Base-by-base conservation (phyloP, 352 stramenopile species). In the Globisporangium takayamanum region DNA sequence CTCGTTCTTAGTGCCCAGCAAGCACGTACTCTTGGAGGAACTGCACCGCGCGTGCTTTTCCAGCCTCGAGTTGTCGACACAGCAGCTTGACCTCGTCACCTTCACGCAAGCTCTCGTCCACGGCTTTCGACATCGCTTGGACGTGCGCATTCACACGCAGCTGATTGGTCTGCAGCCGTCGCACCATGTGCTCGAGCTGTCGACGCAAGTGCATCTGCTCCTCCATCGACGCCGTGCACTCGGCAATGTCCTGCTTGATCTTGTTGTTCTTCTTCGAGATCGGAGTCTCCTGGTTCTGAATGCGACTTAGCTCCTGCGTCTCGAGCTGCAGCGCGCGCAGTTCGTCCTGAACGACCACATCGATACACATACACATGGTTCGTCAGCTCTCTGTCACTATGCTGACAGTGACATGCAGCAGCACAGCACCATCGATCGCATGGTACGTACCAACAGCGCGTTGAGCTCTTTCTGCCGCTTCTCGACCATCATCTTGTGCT, bases 181-280 rank as follows among this genome's bases (percentile, higher is more conserved):
- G 75, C 48, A 89, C 75, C 84, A 94, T 92, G 73, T 92, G 84
- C 63, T 92, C 81, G 3, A 91, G 69, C 53, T 92, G 81, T 46
- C 82, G 57, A 5, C 80, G 68, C 16, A 75, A 52, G 64, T 91
- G 77, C 76, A 90, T 87, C 66, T 94, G 79, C 58, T 92, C 79
- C 53, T 94, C 84, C 80, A 89, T 90, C 0, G 72, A 80, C 16
- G 72, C 37, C 46, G 80, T 90, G 53, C 78, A 89, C 28, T 75
- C 64, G n/a, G 70, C 63, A 50, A 94, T 94, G 1, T 89, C 73
- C 14, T 84, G 55, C 41, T 89, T 82, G 52, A 91, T 86, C 10
- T 64, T 64, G 55, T 69, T 69, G 50, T 80, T 92, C 54, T 87
- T 78, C 64, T 84, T 84, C 20, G 84, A 85, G n/a, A 85, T 68